These are phyloP conservation scores for Neurospora hispaniola DNA, from an alignment of 495 filamentous ascomycete genomes.

Conservation along the genomic window DNA sequence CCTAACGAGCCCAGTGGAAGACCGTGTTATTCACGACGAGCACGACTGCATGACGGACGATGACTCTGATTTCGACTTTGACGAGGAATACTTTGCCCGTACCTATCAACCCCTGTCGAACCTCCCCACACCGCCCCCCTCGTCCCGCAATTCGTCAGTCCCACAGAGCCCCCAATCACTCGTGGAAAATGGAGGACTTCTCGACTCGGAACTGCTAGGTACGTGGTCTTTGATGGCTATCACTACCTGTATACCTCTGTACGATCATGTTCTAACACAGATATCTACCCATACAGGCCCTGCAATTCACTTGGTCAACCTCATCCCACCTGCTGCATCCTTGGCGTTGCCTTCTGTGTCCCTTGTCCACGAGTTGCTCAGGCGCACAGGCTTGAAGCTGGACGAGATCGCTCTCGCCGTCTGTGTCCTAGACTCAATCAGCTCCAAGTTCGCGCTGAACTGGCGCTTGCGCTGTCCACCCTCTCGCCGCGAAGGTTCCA, in stretches of 20 bases:
- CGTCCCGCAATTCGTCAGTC: conserved; percentile 32
- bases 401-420: conserved; percentile 43
- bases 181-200: conserved; percentile 32
- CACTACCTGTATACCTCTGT: neutral
- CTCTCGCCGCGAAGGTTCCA: conserved; percentile 6
- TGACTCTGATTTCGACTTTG: conserved; percentile 32
- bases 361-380: conserved; percentile 41
- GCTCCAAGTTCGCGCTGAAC: conserved; percentile 41
- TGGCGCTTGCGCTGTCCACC: conserved; percentile 43
- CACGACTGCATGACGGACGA: conserved; percentile 26
- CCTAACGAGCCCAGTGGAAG: neutral
- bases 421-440: conserved; percentile 45
- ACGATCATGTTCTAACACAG: neutral
- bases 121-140: conserved; percentile 49
- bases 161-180: conserved; percentile 28
- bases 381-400: conserved; percentile 36
- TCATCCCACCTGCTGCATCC: conserved; percentile 43
- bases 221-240: conserved; percentile 6
- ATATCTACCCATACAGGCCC: conserved; percentile 27
- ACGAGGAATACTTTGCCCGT: conserved; percentile 44
- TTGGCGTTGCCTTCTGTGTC: conserved; percentile 37
- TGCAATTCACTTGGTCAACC: conserved; percentile 44
- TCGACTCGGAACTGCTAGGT: conserved; percentile 38
- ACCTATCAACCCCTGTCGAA: conserved; percentile 50
- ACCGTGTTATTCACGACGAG: conserved; percentile 4